Evolutionary conservation across 2,329 filamentous ascomycete species (phyloP), one percentile per base, ranked within the genome.

Genomic region (Fusarium armeniacum): DNA sequence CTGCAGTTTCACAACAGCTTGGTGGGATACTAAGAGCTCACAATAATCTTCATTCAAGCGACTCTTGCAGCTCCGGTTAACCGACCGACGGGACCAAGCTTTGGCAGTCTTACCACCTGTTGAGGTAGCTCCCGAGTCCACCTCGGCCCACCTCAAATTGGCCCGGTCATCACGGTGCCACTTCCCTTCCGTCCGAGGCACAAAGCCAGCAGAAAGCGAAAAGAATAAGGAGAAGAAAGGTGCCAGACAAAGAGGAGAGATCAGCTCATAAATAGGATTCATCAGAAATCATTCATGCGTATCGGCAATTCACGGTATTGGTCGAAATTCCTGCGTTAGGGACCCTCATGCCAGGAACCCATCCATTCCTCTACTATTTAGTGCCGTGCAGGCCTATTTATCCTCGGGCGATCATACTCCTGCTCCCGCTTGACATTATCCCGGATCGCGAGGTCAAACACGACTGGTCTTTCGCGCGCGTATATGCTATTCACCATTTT

Each of bases 391-490:
- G 53, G 41, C 63, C 63, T 70, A 62, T 71, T 68, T 52, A 56
- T 40, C 68, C 68, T 70, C 68, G 68, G 68, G 67, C 43, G 59
- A 70, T 71, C 59, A 65, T 69, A 56, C 55, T 70, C 68, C 68
- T 71, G 55, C 52, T 70, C 68, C 63, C 68, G 68, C 68, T 67
- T 57, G 62, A 49, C 41, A 71, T 70, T 70, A 35, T 65, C 67
- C 68, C 68, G 67, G 68, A 70, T 58, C 67, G 68, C 68, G 68
- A 70, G 68, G 58, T 68, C 58, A 44, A 70, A 64, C 68, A 57
- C 63, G 55, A 47, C 59, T 50, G n/a, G 45, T 56, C 54, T 69
- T 44, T 69, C 67, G 66, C 49, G 62, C 59, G 54, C 59, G 46
- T 65, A 65, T 54, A 32, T 35, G 22, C 44, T 33, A 28, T 58